Conservation (phyloP, 139 green algal species). For the Astrephomene gubernaculifera region DNA sequence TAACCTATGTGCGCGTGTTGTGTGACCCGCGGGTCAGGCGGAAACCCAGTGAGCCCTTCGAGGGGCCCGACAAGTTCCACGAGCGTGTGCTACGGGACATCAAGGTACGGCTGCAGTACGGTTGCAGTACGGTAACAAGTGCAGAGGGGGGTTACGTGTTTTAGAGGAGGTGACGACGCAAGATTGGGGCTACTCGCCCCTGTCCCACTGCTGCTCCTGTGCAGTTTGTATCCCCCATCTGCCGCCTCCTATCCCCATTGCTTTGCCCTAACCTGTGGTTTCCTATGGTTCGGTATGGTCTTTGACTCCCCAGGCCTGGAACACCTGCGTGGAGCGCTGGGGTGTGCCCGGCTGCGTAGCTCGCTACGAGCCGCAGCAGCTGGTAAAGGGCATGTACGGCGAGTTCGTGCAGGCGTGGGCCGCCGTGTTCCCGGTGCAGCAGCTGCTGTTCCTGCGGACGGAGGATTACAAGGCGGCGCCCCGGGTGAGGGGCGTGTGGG, state of each 20-base stretch:
- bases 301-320: constrained; percentile 22
- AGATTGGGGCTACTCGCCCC: background rate
- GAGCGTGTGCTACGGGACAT: constrained; percentile 51
- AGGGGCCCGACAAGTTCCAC: constrained; percentile 63
- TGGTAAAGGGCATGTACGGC: constrained; percentile 58
- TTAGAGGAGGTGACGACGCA: background rate
- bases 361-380: constrained; percentile 64
- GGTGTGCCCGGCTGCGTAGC: constrained; percentile 46
- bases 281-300: too few relatives aligned
- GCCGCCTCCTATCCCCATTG: background rate
- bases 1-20: too few relatives aligned
- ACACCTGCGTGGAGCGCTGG: background rate
- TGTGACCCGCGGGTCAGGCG: too few relatives aligned
- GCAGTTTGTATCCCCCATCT: background rate
- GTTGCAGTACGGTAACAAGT: background rate
- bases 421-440: constrained; percentile 49
- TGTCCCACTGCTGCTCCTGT: background rate
- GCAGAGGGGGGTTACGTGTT: too few relatives aligned
- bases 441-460: constrained; percentile 67
- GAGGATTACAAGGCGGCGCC: constrained; percentile 69
- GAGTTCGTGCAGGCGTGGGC: constrained; percentile 60
- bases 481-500: background rate
- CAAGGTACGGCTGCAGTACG: background rate
- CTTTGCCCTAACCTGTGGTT: background rate
- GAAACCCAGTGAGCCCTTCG: constrained; percentile 37